Evolutionary conservation across 2,329 filamentous ascomycete genomes (phyloP), one percentile per base, ranked within the genome.

Genomic region (Xenoacremonium recifei): DNA sequence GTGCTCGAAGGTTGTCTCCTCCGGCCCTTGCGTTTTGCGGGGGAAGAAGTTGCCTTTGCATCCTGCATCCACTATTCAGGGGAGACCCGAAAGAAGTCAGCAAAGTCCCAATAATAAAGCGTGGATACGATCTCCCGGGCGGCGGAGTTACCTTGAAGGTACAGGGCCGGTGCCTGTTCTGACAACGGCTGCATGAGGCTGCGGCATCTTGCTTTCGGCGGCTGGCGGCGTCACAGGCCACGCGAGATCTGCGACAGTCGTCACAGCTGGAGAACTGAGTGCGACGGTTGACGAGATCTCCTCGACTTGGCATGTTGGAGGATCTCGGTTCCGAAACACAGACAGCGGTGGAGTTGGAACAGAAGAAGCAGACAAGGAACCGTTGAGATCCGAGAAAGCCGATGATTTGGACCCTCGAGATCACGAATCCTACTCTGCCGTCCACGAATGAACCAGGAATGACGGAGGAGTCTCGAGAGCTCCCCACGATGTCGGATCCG

Each of bases 101-200:
- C 30, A 34, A 35, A 41, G 17, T 12, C 15, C 13, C 10, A 21
- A 7, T 12, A 9, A 35, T 18, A 5, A 12, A 19, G 30, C n/a
- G n/a, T n/a, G n/a, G n/a, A n/a, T n/a, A n/a, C n/a, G n/a, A n/a
- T n/a, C n/a, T n/a, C n/a, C n/a, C n/a, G n/a, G n/a, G n/a, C n/a
- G n/a, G n/a, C n/a, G n/a, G n/a, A n/a, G 36, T n/a, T 48, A 55
- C 61, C 45, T 60, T 56, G 38, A 64, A 64, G 12, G 59, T 64
- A 36, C 61, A 64, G 9, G 45, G 21, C 17, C 48, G 49, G 19
- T 48, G 35, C 7, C 58, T 51, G 35, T 58, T 58, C 32, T 47
- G 37, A 36, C 61, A 87, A 51, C 74, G 87, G 0, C 84, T 88
- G 3, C 85, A 89, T 50, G 79, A 82, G 53, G 81, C 76, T 12